Evolutionary conservation across 306 rosid species (phyloP), one percentile per base, ranked within the genome.

Genomic region (Fagus crenata): DNA sequence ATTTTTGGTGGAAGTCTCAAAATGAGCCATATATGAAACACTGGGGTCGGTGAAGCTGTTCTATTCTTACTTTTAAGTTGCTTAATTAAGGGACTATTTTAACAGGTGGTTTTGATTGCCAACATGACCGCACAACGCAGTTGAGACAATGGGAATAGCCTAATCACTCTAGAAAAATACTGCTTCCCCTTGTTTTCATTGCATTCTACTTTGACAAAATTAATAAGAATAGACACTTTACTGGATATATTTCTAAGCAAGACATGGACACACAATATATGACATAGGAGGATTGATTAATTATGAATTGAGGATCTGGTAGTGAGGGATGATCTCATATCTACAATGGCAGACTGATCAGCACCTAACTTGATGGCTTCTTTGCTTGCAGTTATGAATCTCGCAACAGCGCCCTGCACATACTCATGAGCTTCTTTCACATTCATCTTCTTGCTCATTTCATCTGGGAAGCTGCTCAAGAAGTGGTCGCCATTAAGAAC

Each of bases 301-400:
- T 87, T 87, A 79, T 86, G 96, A 77, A 56, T 67, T 64, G 92
- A 82, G 60, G 98, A 81, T 84, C 99, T 92, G 46, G 99, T 96
- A 40, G 99, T 91, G 84, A 96, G 99, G 49, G 98, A 96, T 5
- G 99, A 96, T 89, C 99, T 92, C 99, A 92, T 96, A 82, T 96
- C 98, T 41, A 96, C 99, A 72, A 96, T 96, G 73, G 99, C 98
- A 75, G 98, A 88, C 36, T 88, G 84, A 65, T 88, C 89, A 4
- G 98, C 99, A 61, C 99, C 99, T 75, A 96, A 77, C 61, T 88
- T 89, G 86, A 89, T 85, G 69, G 99, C 99, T 83, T 91, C 98
- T 86, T 90, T 91, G 88, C 99, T 91, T 39, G 98, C 99, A 80
- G 98, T 87, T 60, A 89, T 81, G 91, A 96, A 96, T 83, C 99